phyloP scores from a whole-genome alignment of 2,329 filamentous ascomycete genomes.

The Neoscytalidium dimidiatum region DNA sequence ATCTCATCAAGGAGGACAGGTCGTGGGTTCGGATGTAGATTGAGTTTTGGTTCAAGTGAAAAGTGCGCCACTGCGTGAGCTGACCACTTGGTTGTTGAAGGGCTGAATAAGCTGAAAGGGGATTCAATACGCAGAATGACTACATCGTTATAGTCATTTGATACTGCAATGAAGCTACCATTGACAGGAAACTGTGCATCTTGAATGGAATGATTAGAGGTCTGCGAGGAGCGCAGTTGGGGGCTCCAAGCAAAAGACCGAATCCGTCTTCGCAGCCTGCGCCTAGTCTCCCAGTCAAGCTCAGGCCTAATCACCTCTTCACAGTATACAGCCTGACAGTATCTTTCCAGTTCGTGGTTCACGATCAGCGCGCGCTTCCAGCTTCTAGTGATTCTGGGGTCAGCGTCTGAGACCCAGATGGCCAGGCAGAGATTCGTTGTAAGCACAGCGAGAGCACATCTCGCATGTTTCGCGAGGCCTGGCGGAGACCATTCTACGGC shows the following conservation, averaged over 20 bases:
- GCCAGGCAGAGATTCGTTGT: conserved; percentile 59
- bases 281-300: conserved; percentile 32
- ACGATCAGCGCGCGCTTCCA: conserved; percentile 58
- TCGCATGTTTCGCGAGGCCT: conserved; percentile 56
- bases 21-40: background rate
- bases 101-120: conserved; percentile 35
- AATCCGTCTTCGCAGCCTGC: conserved; percentile 40
- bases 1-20: conserved; percentile 31
- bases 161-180: conserved; percentile 35
- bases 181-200: conserved; percentile 23
- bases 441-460: conserved; percentile 57
- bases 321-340: conserved; percentile 34
- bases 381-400: conserved; percentile 40
- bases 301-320: conserved; percentile 25
- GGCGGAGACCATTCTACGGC: conserved; percentile 58
- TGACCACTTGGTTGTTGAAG: conserved; percentile 27
- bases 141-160: conserved; percentile 46
- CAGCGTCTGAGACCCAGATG: conserved; percentile 55
- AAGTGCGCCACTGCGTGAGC: conserved; percentile 32
- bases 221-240: conserved; percentile 22
- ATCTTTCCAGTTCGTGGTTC: conserved; percentile 49
- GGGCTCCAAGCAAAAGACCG: conserved; percentile 47
- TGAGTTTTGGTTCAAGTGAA: conserved; percentile 7
- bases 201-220: conserved; percentile 27
- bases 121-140: conserved; percentile 39